phyloP scores from a whole-genome alignment of 2,329 filamentous ascomycete species.

The Fusarium sp. region DNA sequence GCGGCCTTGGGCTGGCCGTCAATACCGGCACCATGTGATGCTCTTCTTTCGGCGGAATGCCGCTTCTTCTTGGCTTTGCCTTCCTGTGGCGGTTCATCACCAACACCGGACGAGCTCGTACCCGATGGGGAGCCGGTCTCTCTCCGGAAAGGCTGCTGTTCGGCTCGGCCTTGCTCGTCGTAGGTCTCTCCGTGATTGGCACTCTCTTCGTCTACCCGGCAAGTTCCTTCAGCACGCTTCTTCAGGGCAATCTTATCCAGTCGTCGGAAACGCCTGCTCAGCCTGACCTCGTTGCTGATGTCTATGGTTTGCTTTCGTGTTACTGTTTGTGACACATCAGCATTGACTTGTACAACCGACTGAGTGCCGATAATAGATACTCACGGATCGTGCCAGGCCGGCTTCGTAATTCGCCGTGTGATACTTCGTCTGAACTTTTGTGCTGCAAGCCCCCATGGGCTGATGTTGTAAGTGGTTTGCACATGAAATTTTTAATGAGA shows the following conservation, averaged over 20 bases:
- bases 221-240: background rate
- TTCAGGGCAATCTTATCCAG: slow-evolving; percentile 13
- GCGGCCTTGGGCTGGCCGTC: background rate
- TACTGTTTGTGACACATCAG: slow-evolving; percentile 26
- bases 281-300: slow-evolving; percentile 47
- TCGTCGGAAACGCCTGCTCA: slow-evolving; percentile 41
- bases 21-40: slow-evolving; percentile 3
- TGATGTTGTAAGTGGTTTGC: slow-evolving; percentile 7
- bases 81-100: slow-evolving; percentile 2
- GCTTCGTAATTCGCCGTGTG: background rate
- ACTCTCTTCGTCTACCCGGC: slow-evolving; percentile 7
- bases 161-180: slow-evolving; percentile 8
- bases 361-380: background rate
- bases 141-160: background rate
- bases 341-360: background rate
- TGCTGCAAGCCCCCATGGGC: background rate
- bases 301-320: slow-evolving; percentile 36
- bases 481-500: background rate
- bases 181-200: slow-evolving; percentile 4
- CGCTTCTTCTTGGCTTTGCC: slow-evolving; percentile 12
- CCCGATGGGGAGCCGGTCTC: background rate
- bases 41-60: slow-evolving; percentile 1
- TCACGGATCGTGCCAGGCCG: slow-evolving; percentile 32
- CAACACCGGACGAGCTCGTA: slow-evolving; percentile 2
- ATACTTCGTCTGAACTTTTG: background rate